Evolutionary conservation across 805 yeast genomes (phyloP).

Genomic region (Metschnikowia peoriensis): DNA sequence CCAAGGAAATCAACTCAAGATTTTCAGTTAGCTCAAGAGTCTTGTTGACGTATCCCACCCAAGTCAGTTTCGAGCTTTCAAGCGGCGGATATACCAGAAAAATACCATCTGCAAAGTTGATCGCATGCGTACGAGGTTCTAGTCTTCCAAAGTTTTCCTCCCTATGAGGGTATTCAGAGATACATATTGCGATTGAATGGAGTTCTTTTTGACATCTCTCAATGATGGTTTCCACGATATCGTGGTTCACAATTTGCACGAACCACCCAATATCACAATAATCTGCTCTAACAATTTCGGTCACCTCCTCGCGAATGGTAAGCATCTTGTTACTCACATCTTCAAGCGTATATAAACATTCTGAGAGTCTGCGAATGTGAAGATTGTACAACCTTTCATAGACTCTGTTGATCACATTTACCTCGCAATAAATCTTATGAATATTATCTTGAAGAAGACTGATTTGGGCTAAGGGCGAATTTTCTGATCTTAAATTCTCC

Average conservation of each 20-base stretch:
- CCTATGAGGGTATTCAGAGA: neutral
- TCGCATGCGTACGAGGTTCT: slow-evolving; percentile 1
- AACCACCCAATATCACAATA: slow-evolving; percentile 20
- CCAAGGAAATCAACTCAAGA: slow-evolving; percentile 5
- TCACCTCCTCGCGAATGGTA: slow-evolving; percentile 8
- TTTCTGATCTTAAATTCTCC: neutral
- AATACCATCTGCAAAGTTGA: slow-evolving; percentile 36
- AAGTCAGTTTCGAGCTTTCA: slow-evolving; percentile 31
- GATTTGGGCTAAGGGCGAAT: slow-evolving; percentile 17
- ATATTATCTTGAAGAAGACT: slow-evolving; percentile 24
- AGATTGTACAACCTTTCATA: slow-evolving; percentile 2
- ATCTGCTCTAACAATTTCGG: slow-evolving; percentile 13
- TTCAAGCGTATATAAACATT: slow-evolving; percentile 4
- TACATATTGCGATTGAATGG: neutral
- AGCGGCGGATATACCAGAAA: slow-evolving; percentile 43
- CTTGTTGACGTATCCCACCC: slow-evolving; percentile 22
- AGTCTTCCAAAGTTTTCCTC: neutral
- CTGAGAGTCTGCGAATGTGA: slow-evolving; percentile 2
- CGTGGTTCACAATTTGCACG: slow-evolving; percentile 23
- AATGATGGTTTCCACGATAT: slow-evolving; percentile 20
- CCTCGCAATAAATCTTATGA: slow-evolving; percentile 16
- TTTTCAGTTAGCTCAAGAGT: slow-evolving; percentile 20
- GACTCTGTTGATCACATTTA: slow-evolving; percentile 8
- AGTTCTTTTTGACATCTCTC: slow-evolving; percentile 18
- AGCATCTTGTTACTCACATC: slow-evolving; percentile 1